Evolutionary conservation across 2,329 filamentous ascomycete genomes (phyloP).

Genomic region (Pezicula neosporulosa): DNA sequence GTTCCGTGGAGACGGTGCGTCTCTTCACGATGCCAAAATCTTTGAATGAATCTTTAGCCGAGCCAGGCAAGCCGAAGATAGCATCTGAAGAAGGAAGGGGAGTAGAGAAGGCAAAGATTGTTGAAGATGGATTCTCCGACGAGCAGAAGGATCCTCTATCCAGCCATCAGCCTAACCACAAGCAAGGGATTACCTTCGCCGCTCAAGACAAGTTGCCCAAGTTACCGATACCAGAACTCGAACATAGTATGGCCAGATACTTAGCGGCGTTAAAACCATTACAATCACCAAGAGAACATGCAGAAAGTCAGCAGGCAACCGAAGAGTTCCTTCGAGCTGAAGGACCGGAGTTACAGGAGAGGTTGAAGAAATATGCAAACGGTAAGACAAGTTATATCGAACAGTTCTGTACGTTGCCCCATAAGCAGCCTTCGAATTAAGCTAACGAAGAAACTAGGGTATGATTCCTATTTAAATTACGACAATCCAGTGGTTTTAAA

Average conservation of each 20-base stretch:
- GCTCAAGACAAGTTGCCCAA: slow-evolving; percentile 86
- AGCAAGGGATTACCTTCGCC: slow-evolving; percentile 78
- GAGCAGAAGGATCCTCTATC: slow-evolving; percentile 44
- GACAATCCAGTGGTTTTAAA: slow-evolving; percentile 98
- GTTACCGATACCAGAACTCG: slow-evolving; percentile 87
- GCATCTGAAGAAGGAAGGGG: slow-evolving; percentile 32
- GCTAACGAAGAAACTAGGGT: slow-evolving; percentile 58
- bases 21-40: slow-evolving; percentile 71
- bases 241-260: slow-evolving; percentile 75
- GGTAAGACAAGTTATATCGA: slow-evolving; percentile 96
- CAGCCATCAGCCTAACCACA: slow-evolving; percentile 43
- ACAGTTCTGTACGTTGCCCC: slow-evolving; percentile 78
- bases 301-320: slow-evolving; percentile 76
- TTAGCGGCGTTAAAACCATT: slow-evolving; percentile 75
- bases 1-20: slow-evolving; percentile 40
- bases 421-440: background rate
- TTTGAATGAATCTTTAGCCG: slow-evolving; percentile 65
- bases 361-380: slow-evolving; percentile 83
- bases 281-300: slow-evolving; percentile 76
- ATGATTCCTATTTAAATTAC: slow-evolving; percentile 96
- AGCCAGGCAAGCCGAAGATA: slow-evolving; percentile 21
- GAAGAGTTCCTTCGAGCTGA: slow-evolving; percentile 79
- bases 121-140: slow-evolving; percentile 41
- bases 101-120: slow-evolving; percentile 49
- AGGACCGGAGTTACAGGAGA: slow-evolving; percentile 82